phyloP scores from a whole-genome alignment of 2,329 filamentous ascomycete species.

The Phialophora macrospora region DNA sequence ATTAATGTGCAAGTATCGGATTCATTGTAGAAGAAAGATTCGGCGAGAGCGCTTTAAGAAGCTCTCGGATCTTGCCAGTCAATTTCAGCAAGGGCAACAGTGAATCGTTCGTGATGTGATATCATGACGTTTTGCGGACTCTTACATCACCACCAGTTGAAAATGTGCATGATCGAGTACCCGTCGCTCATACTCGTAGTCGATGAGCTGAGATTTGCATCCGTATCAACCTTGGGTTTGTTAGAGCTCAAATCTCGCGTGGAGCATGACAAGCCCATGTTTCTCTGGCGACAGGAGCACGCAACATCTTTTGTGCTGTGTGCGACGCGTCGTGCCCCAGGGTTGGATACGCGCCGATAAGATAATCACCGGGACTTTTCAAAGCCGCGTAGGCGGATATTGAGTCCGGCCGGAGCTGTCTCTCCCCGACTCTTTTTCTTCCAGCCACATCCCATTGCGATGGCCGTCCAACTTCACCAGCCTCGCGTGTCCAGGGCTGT shows the following conservation, averaged over 20 bases:
- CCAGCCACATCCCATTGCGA: background rate
- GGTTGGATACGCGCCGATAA: background rate
- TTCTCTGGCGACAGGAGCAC: background rate
- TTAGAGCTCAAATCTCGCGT: background rate
- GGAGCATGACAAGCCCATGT: background rate
- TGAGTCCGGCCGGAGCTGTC: background rate
- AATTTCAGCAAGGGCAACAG: slow-evolving; percentile 7
- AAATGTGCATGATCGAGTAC: background rate
- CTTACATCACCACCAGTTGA: slow-evolving; percentile 15
- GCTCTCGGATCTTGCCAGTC: slow-evolving; percentile 1
- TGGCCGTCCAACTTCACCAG: background rate
- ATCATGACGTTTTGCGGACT: slow-evolving; percentile 18
- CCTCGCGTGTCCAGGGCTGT: too few relatives aligned
- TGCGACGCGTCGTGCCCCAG: background rate
- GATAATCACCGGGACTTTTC: background rate
- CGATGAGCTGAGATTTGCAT: background rate
- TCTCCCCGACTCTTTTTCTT: background rate
- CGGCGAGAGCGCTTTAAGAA: background rate
- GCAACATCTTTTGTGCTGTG: background rate
- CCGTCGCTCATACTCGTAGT: slow-evolving; percentile 4
- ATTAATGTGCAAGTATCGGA: background rate
- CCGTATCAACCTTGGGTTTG: background rate
- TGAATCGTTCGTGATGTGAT: slow-evolving; percentile 5
- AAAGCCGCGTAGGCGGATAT: background rate
- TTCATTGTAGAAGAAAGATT: background rate